These are phyloP conservation scores for Choricystis sp. DNA, from an alignment of 139 green algal genomes.

Conservation along the genomic window DNA sequence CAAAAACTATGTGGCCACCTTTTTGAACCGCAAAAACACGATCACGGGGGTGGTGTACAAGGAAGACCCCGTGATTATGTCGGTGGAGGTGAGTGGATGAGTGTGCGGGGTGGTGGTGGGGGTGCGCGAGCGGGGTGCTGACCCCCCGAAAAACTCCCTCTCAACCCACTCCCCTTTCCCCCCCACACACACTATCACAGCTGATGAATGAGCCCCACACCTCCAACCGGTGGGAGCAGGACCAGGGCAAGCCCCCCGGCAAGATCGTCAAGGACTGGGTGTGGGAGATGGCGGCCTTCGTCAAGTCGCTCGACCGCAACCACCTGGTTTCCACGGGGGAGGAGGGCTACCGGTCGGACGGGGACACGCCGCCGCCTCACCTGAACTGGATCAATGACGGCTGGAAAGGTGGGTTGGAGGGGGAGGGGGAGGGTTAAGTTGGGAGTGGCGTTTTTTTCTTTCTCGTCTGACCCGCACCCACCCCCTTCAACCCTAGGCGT, in stretches of 20 bases:
- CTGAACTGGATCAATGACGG: constrained; percentile 14
- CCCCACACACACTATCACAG: too few relatives aligned
- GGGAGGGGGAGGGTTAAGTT: too few relatives aligned
- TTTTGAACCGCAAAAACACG: constrained; percentile 16
- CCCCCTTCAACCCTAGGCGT: too few relatives aligned
- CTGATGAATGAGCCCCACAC: constrained; percentile 20
- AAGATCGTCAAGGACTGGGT: constrained; percentile 14
- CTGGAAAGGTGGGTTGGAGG: too few relatives aligned
- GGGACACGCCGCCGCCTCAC: neutral
- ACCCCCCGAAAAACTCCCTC: too few relatives aligned
- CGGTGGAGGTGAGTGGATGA: constrained; percentile 21
- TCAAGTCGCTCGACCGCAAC: constrained; percentile 30
- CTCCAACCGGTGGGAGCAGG: neutral
- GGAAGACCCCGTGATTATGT: constrained; percentile 23
- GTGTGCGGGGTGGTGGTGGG: too few relatives aligned
- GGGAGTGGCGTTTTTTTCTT: too few relatives aligned
- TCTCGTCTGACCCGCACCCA: too few relatives aligned
- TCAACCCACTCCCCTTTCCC: too few relatives aligned
- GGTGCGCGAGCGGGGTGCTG: too few relatives aligned
- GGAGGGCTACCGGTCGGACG: constrained; percentile 17
- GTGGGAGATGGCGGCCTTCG: constrained; percentile 7
- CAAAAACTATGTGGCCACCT: constrained; percentile 1
- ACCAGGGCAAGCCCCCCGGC: neutral
- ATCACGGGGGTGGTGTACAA: constrained; percentile 9
- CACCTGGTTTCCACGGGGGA: constrained; percentile 33